Evolutionary conservation across 257 asterid genomes (phyloP).

Genomic region (Verbascum thapsus): DNA sequence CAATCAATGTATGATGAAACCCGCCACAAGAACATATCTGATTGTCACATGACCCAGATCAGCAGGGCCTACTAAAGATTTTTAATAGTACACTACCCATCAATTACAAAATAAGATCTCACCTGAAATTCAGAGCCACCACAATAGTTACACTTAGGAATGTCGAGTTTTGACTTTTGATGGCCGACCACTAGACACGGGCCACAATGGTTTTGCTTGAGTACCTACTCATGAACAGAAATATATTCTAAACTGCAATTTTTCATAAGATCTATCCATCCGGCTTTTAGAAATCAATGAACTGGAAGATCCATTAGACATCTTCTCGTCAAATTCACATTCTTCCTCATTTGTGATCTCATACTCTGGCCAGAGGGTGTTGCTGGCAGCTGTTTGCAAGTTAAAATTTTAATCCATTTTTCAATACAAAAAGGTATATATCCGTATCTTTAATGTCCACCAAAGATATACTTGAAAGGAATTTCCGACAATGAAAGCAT

Average conservation of each 20-base stretch:
- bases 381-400: conserved; percentile 63
- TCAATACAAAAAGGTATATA: neutral
- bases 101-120: conserved; percentile 11
- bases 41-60: too few relatives aligned
- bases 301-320: conserved; percentile 36
- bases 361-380: conserved; percentile 74
- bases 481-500: conserved; percentile 1
- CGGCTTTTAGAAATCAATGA: conserved; percentile 54
- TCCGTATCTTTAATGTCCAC: conserved; percentile 14
- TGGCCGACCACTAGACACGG: conserved; percentile 74
- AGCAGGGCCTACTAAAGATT: too few relatives aligned
- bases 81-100: neutral
- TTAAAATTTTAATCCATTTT: conserved; percentile 24
- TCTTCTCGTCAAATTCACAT: conserved; percentile 48
- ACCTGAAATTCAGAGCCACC: conserved; percentile 95
- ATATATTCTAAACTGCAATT: conserved; percentile 29
- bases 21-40: too few relatives aligned
- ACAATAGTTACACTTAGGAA: conserved; percentile 72
- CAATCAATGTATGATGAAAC: too few relatives aligned
- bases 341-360: conserved; percentile 78
- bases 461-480: neutral
- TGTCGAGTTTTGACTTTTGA: conserved; percentile 60
- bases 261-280: conserved; percentile 44
- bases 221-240: conserved; percentile 58
- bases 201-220: conserved; percentile 87